These are phyloP conservation scores for Acanthamoeba castellanii DNA, from an alignment of 208 protist species.

Conservation along the genomic window DNA sequence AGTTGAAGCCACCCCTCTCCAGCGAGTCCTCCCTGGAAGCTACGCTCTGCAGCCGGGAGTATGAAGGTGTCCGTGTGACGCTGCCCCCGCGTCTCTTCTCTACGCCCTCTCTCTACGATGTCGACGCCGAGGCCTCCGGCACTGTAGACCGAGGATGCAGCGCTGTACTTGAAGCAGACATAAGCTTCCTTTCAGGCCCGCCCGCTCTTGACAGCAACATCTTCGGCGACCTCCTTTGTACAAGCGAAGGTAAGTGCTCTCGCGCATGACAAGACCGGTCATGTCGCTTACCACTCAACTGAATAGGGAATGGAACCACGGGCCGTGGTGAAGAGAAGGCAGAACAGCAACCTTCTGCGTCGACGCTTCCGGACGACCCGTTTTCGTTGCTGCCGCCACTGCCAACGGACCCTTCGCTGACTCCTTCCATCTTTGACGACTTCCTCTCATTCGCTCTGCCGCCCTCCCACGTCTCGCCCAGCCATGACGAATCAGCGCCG, in stretches of 20 bases:
- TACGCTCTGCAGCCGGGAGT: neutral
- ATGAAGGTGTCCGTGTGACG: neutral
- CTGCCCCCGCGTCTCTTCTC: neutral
- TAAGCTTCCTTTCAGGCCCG: neutral
- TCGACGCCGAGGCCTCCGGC: neutral
- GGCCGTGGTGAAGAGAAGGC: neutral
- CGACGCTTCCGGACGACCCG: neutral
- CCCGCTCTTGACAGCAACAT: neutral
- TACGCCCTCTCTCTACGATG: neutral
- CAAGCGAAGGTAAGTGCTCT: neutral
- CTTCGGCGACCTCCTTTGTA: neutral
- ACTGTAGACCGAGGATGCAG: neutral
- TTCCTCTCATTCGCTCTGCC: neutral
- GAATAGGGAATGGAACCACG: no score
- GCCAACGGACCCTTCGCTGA: neutral
- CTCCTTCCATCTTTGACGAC: constrained; percentile 37
- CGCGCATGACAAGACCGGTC: no score
- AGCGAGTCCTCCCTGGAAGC: neutral
- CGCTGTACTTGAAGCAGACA: neutral
- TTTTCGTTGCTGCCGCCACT: constrained; percentile 6
- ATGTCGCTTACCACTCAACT: no score
- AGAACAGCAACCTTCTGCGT: neutral
- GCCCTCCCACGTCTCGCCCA: neutral
- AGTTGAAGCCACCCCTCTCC: neutral
- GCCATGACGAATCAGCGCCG: neutral